Evolutionary conservation across 2,329 filamentous ascomycete species (phyloP).

Genomic region (Mollisiaceae sp.): DNA sequence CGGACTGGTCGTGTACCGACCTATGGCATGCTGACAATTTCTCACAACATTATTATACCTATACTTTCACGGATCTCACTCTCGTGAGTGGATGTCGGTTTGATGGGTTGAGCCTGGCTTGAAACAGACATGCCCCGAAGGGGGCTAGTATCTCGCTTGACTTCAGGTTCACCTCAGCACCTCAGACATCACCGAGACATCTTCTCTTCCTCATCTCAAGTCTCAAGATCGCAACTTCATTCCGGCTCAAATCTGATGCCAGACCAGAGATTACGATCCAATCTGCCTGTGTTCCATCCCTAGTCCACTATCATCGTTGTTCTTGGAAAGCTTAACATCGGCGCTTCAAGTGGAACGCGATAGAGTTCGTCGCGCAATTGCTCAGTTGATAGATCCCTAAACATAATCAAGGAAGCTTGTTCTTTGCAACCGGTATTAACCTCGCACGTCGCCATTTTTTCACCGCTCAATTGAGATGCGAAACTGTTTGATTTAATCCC

Average conservation of each 20-base stretch:
- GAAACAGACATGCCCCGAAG: not conserved
- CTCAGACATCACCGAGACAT: conserved; percentile 6
- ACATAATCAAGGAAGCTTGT: not conserved
- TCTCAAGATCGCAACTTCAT: conserved; percentile 11
- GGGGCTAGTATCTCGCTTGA: not conserved
- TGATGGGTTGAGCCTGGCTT: not conserved
- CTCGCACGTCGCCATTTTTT: not conserved
- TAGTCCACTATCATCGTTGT: not conserved
- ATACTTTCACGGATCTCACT: too few relatives aligned
- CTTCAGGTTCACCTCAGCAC: conserved; percentile 1
- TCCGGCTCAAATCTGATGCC: conserved; percentile 1
- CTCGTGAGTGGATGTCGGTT: not conserved
- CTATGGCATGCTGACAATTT: too few relatives aligned
- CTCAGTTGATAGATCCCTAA: not conserved
- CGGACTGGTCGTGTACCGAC: too few relatives aligned
- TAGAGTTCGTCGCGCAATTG: not conserved
- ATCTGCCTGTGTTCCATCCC: not conserved
- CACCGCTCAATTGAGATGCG: not conserved
- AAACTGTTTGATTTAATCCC: not conserved
- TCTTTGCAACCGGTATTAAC: not conserved
- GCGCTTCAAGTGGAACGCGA: not conserved
- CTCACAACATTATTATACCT: too few relatives aligned
- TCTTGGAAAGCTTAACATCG: not conserved
- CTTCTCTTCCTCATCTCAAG: conserved; percentile 1
- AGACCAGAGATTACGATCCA: not conserved